Evolutionary conservation across 345 rosid species (phyloP), one percentile per base, ranked within the genome.

Genomic region (Salix dunnii): DNA sequence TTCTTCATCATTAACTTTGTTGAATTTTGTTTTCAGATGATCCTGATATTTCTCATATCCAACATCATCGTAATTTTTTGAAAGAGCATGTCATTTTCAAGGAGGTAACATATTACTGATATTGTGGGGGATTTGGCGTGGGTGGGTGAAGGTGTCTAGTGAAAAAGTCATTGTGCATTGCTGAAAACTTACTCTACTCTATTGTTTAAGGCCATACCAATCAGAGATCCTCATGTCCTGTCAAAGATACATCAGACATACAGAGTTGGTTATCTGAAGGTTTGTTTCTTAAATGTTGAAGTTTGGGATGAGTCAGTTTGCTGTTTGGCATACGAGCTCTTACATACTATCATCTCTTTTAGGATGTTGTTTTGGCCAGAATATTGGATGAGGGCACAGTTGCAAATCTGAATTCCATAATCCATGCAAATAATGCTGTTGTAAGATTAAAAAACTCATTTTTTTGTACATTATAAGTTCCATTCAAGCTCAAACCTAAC

Each of bases 301-400:
- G 23, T 70, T 71, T 43, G 31, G 74, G 66, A 72, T 77, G 49
- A 68, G 53, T 66, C 28, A 60, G 21, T 80, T 80, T 73, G 65
- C 71, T 13, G 63, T 49, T 67, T 73, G 27, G 25, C 65, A 36
- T 48, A 72, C 25, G 43, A 75, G 67, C 49, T 82, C 80, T 82
- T 35, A 70, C 67, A 75, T 67, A 36, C 1, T 20, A 11, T 71
- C 53, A 38, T 70, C 70, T 84, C 70, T 85, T 90, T 75, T 80
- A 95, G 99, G 98, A 95, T 84, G 89, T 94, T 74, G 91, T 95
- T 84, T 85, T 90, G 94, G 94, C 97, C 55, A 91, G 98, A 87
- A 86, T 87, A 61, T 80, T 94, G 90, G 98, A 95, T 84, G 97
- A 89, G 76, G 85, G 87, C 30, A 91, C 91, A 48, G 74, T 83